Evolutionary conservation across 129 eudicot genomes (phyloP).

Genomic region (Gnaphalium uliginosum): DNA sequence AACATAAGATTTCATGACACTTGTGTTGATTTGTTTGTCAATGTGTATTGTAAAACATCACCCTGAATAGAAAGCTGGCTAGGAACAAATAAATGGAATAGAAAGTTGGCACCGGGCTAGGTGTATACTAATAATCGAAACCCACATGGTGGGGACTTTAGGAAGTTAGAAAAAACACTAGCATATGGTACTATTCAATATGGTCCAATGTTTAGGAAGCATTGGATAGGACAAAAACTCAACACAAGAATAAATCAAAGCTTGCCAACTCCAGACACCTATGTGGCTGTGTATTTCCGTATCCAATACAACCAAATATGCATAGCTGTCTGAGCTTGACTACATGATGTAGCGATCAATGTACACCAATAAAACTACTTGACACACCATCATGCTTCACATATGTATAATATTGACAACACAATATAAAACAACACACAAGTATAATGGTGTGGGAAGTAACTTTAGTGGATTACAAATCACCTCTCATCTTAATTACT

Average conservation of each 20-base stretch:
- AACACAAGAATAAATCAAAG: slow-evolving; percentile 16
- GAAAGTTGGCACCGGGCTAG: slow-evolving; percentile 27
- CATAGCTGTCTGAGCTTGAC: slow-evolving; percentile 29
- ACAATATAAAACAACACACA: too few species aligned
- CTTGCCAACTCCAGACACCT: slow-evolving; percentile 21
- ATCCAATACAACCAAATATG: slow-evolving; percentile 2
- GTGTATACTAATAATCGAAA: slow-evolving; percentile 26
- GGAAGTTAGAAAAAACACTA: slow-evolving; percentile 26
- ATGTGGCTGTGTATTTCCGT: slow-evolving; percentile 9
- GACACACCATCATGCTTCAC: neutral
- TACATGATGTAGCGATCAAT: slow-evolving; percentile 3
- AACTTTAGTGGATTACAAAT: neutral
- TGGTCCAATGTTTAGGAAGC: slow-evolving; percentile 53
- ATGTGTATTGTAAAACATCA: slow-evolving; percentile 15
- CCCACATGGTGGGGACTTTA: slow-evolving; percentile 33
- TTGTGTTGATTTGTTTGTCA: neutral
- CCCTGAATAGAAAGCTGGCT: slow-evolving; percentile 24
- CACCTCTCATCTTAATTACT: neutral
- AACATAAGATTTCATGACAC: neutral
- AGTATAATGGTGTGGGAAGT: neutral
- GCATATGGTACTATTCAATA: slow-evolving; percentile 46
- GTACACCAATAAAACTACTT: neutral
- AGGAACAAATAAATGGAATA: slow-evolving; percentile 23
- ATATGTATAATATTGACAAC: neutral
- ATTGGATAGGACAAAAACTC: slow-evolving; percentile 39